These are phyloP conservation scores for Botrytis galanthina DNA, from an alignment of 2,329 filamentous ascomycete genomes.

Conservation along the genomic window DNA sequence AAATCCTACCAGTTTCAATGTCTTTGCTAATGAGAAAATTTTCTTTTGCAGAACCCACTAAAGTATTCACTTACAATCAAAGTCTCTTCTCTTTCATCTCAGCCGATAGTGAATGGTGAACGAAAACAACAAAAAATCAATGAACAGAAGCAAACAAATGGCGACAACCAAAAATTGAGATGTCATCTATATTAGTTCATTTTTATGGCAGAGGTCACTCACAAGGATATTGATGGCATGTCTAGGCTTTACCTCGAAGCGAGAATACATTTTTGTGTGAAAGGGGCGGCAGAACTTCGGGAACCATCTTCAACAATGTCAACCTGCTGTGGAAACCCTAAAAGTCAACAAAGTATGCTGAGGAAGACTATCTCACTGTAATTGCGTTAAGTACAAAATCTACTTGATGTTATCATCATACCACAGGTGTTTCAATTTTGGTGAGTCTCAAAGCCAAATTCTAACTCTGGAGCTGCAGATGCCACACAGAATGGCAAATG, in stretches of 20 bases:
- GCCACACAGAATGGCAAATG: background rate
- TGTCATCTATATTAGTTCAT: background rate
- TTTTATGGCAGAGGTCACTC: background rate
- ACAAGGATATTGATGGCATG: background rate
- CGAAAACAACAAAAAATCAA: background rate
- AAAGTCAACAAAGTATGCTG: background rate
- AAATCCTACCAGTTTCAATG: background rate
- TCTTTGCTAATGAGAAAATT: background rate
- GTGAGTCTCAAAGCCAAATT: background rate
- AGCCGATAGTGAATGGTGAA: background rate
- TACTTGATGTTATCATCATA: background rate
- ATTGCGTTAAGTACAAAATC: background rate
- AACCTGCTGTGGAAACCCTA: background rate
- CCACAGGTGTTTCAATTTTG: background rate
- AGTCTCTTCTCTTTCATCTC: background rate
- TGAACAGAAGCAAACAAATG: background rate
- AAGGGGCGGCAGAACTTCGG: constrained; percentile 13
- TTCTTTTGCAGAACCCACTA: background rate
- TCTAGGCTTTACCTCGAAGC: background rate
- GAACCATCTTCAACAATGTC: background rate
- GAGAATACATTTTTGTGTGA: background rate
- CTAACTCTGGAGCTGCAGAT: background rate
- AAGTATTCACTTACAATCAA: background rate
- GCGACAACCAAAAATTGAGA: background rate
- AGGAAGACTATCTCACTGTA: background rate